These are phyloP conservation scores for Carex littledalei DNA, from an alignment of 176 grass and related monocot species.

Conservation along the genomic window DNA sequence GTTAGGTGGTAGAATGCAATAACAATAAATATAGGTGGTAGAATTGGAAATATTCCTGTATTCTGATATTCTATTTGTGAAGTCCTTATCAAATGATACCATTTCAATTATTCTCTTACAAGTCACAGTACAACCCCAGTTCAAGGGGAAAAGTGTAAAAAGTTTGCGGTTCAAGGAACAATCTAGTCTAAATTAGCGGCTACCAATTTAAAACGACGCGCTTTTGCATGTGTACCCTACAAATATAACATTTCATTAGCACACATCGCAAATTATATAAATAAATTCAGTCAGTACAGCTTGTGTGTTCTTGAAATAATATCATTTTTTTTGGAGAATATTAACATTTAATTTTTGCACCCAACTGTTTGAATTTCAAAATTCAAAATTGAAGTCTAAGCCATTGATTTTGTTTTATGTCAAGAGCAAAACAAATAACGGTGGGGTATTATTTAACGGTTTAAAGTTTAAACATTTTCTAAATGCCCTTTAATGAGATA, in stretches of 20 bases:
- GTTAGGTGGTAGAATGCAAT: not conserved
- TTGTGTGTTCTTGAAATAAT: no score
- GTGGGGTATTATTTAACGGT: no score
- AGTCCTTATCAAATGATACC: not conserved
- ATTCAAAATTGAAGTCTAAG: not conserved
- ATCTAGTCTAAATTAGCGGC: not conserved
- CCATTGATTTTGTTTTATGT: no score
- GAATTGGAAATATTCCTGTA: not conserved
- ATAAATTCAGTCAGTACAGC: no score
- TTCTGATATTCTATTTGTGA: not conserved
- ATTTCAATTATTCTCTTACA: constrained; percentile 5
- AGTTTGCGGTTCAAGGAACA: no score
- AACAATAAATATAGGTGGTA: not conserved
- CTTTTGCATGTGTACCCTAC: not conserved
- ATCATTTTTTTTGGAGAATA: no score
- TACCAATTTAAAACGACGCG: not conserved
- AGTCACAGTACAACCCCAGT: not conserved
- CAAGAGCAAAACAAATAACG: not conserved
- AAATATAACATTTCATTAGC: not conserved
- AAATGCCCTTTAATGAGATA: no score
- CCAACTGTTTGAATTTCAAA: not conserved
- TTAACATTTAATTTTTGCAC: not conserved
- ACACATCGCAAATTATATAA: not conserved
- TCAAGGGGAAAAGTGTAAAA: not conserved
- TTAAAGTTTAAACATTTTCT: no score